Evolutionary conservation across 495 filamentous ascomycete genomes (phyloP), one percentile per base, ranked within the genome.

Genomic region (Tuber magnatum): DNA sequence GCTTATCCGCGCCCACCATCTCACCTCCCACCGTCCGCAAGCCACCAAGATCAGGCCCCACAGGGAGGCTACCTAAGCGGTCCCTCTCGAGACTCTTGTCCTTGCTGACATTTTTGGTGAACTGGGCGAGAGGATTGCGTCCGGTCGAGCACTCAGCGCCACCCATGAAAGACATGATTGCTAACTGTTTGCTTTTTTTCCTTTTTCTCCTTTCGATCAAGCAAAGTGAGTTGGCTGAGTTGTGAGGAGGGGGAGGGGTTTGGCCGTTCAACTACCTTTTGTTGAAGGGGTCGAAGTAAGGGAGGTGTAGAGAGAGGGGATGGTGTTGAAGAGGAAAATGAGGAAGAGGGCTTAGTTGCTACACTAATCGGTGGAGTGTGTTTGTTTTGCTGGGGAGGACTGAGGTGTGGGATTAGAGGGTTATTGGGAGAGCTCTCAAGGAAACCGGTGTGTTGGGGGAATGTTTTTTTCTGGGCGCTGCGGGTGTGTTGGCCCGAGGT

Each of bases 101-200:
- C 86, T 97, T 92, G 80, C 93, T 90, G 72, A 94, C 92, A 83
- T 97, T 93, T 83, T 98, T 99, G 42, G 92, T 91, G 83, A 99
- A 97, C 88, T 97, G 96, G 81, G 91, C 93, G 75, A 99, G 90
- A 73, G 96, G 96, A 84, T 98, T 99, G 81, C 90, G 93, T 73
- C 92, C 94, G 65, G 95, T 97, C 70, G 95, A 98, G 87, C 95
- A 99, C 85, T 98, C 95, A 78, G 94, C 92, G 79, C 94, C 94
- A 84, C 92, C 92, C 77, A 97, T 88, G 83, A 99, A 97, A 38
- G 94, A 96, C 95, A 97, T 97, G 77, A 20, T 41, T 75, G 14
- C 32, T 56, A 38, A 35, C 39, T 71, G 38, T 38, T 51, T 40
- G 39, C 7, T 40, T 40, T 40, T 40, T 40, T 3, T 40, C 7